phyloP scores from a whole-genome alignment of 1,284 basidiomycete genomes.

The Cerioporus squamosus region DNA sequence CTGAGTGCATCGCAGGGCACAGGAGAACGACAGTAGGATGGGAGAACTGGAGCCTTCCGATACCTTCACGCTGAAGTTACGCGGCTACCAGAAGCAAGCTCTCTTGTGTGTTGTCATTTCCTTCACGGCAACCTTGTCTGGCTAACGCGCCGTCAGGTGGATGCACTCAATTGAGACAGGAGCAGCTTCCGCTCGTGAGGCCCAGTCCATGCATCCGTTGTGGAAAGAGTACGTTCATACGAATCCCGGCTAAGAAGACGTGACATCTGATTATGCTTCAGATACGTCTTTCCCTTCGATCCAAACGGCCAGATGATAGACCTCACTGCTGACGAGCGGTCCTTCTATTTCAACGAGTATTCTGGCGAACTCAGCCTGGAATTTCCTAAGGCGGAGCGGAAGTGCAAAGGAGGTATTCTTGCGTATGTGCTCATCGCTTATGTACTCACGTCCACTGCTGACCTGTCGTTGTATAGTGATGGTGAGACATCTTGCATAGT shows the following conservation, averaged over 20 bases:
- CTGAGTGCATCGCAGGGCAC: conserved; percentile 61
- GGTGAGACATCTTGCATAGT: conserved; percentile 21
- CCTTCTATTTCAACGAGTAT: conserved; percentile 90
- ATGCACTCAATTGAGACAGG: conserved; percentile 90
- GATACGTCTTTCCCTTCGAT: conserved; percentile 71
- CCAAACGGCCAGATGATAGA: conserved; percentile 62
- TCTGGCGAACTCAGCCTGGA: conserved; percentile 93
- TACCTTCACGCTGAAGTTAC: conserved; percentile 80
- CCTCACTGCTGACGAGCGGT: conserved; percentile 67
- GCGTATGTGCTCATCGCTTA: conserved; percentile 61
- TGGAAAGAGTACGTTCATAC: conserved; percentile 84
- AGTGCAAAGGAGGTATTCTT: conserved; percentile 85
- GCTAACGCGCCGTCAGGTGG: conserved; percentile 64
- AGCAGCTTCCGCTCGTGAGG: conserved; percentile 69
- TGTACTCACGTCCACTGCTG: background rate
- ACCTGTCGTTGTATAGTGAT: conserved; percentile 23
- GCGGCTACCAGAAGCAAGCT: conserved; percentile 95
- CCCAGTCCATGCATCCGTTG: conserved; percentile 85
- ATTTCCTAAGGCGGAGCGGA: conserved; percentile 84
- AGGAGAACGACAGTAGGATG: conserved; percentile 78
- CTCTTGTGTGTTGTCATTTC: conserved; percentile 53
- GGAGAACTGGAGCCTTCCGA: conserved; percentile 83
- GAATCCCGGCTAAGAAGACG: background rate
- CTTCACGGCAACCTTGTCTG: background rate
- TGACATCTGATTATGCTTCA: conserved; percentile 32